Conservation (phyloP, 1,284 basidiomycete species). For the Rhodotorula sp. region DNA sequence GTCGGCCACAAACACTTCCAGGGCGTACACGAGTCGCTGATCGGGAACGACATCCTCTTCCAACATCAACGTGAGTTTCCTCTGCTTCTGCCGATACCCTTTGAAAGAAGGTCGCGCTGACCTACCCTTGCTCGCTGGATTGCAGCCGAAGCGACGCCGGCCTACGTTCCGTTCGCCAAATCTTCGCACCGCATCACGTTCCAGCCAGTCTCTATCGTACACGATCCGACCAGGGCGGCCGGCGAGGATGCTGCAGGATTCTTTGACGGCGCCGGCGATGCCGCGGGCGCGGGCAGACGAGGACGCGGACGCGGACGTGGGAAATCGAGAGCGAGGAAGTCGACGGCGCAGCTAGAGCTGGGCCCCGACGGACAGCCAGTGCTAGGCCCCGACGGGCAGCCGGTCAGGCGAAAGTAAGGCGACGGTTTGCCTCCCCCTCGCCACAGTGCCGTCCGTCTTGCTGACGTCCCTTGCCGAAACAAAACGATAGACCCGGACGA, state of each 20-base stretch:
- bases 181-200: conserved; percentile 30
- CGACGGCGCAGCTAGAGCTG: background rate
- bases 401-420: conserved; percentile 6
- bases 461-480: too few relatives aligned
- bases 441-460: background rate
- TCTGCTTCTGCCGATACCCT: too few relatives aligned
- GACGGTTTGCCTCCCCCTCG: too few relatives aligned
- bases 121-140: too few relatives aligned
- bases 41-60: conserved; percentile 34
- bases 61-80: conserved; percentile 4
- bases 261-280: too few relatives aligned
- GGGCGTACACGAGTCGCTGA: conserved; percentile 28
- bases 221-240: background rate
- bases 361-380: background rate
- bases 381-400: background rate
- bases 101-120: background rate
- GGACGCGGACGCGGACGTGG: conserved; percentile 11
- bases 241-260: background rate
- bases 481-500: background rate
- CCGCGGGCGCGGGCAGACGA: background rate
- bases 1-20: conserved; percentile 24
- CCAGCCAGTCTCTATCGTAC: conserved; percentile 21
- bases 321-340: background rate
- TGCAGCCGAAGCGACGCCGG: background rate
- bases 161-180: conserved; percentile 19